Percentiles rank a stretch among this genome's conserved stretches.
Conservation (phyloP, 805 yeast genomes). For the Starmerella tilneyi region DNA sequence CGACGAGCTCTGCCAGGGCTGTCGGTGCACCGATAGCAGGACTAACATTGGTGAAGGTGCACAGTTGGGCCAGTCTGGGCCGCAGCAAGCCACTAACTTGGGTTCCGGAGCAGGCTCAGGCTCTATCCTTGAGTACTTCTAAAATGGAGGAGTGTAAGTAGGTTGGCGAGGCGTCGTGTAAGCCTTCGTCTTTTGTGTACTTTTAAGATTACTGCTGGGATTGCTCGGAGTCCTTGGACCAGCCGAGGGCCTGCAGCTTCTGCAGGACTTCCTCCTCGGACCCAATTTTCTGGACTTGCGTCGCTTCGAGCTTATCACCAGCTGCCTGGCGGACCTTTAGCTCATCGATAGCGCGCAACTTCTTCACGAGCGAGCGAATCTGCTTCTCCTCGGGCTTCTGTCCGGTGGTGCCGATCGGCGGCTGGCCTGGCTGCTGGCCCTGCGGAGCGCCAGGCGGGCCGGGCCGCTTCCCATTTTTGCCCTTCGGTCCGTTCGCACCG, state of each 20-base stretch:
- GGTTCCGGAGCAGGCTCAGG: too few species aligned
- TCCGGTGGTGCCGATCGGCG: constrained; percentile 44
- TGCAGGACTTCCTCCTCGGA: constrained; percentile 73
- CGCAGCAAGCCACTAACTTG: too few species aligned
- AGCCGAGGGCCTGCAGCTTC: constrained; percentile 70
- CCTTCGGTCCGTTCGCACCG: neutral
- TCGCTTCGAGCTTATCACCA: constrained; percentile 82
- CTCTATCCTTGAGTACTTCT: neutral
- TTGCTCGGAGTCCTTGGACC: constrained; percentile 32
- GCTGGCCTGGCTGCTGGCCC: neutral
- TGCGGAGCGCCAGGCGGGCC: constrained; percentile 1
- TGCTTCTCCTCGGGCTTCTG: constrained; percentile 75
- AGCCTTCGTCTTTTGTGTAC: too few species aligned
- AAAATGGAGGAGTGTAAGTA: neutral
- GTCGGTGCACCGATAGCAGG: too few species aligned
- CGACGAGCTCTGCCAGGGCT: too few species aligned
- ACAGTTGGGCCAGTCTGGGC: neutral
- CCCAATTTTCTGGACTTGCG: constrained; percentile 79
- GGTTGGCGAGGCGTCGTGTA: too few species aligned
- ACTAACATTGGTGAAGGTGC: too few species aligned
- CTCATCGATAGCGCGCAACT: constrained; percentile 88
- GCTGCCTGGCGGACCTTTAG: constrained; percentile 73
- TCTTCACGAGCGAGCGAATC: constrained; percentile 79
- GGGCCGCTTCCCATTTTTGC: constrained; percentile 8
- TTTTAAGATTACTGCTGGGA: neutral